These are phyloP conservation scores for Monotropa hypopitys DNA, from an alignment of 179 eudicot species.

Conservation along the genomic window DNA sequence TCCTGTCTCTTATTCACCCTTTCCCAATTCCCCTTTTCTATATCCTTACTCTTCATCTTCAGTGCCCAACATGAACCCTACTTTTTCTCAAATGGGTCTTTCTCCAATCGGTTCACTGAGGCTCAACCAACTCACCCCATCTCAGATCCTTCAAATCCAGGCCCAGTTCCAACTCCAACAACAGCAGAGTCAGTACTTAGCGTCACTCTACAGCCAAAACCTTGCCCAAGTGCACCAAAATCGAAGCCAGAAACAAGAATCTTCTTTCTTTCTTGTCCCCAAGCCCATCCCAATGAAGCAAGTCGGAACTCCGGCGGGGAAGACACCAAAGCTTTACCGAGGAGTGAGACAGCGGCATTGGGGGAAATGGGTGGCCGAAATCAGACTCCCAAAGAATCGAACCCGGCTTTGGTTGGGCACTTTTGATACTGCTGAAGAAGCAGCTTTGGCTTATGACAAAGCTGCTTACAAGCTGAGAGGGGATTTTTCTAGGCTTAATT, in stretches of 20 bases:
- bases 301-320: constrained; percentile 28
- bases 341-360: constrained; percentile 87
- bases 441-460: constrained; percentile 62
- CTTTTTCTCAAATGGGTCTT: constrained; percentile 19
- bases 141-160: constrained; percentile 50
- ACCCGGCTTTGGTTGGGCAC: constrained; percentile 86
- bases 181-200: constrained; percentile 12
- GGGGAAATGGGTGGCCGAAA: constrained; percentile 98
- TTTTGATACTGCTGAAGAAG: constrained; percentile 48
- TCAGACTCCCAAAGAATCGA: constrained; percentile 75
- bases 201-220: constrained; percentile 8
- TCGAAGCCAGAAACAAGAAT: neutral
- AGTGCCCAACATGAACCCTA: constrained; percentile 13
- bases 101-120: constrained; percentile 21
- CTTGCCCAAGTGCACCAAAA: neutral
- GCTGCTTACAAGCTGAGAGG: constrained; percentile 66
- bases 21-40: neutral
- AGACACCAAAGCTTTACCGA: constrained; percentile 64
- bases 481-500: constrained; percentile 47
- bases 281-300: constrained; percentile 62
- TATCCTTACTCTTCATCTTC: constrained; percentile 6
- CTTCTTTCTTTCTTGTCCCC: constrained; percentile 25
- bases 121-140: constrained; percentile 30
- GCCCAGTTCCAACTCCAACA: constrained; percentile 33
- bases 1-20: neutral